Evolutionary conservation across 1,139 yeast genomes (phyloP), one percentile per base, ranked within the genome.

Genomic region (Magnusiomyces suaveolens): DNA sequence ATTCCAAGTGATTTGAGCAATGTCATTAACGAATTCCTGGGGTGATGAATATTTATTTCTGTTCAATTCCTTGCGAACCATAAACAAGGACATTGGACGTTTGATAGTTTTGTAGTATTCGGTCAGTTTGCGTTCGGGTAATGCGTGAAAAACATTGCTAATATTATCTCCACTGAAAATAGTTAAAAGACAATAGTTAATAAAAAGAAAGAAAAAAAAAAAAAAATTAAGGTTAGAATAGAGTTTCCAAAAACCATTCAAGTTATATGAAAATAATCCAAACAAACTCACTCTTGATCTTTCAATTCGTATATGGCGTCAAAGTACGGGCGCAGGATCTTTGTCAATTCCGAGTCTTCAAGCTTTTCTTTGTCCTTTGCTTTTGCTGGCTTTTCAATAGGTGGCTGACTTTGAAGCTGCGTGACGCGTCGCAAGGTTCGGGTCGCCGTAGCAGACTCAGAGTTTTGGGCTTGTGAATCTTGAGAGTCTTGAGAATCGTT

Each of bases 1-100:
- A 67, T 90, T 90, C 89, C 95, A 87, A 0, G 87, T 79, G 50
- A 90, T 85, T 68, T 87, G 92, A 0, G 84, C 88, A 59, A 90
- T 67, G 67, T 89, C 97, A 57, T 75, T 77, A 46, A 90, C 72
- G 66, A 88, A 89, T 56, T 81, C 83, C 62, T 82, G 84, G 0
- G 87, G 81, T 52, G 74, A 72, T 10, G 72, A 67, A 69, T 88
- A 89, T 59, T 75, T 75, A 54, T 68, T 64, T 53, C 75, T 75
- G 60, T 79, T 79, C 50, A 82, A 75, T 76, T 54, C 77, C 69
- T 64, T 62, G 50, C 51, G 39, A 52, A 78, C 71, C 64, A 73
- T 69, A 46, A 72, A 67, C 54, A 78, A 69, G 18, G 81, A 76
- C 69, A 75, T 69, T 10, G 82, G 82, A 36, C 70, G 68, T 59